These are phyloP conservation scores for Lagerstroemia speciosa DNA, from an alignment of 345 rosid genomes.

Conservation along the genomic window DNA sequence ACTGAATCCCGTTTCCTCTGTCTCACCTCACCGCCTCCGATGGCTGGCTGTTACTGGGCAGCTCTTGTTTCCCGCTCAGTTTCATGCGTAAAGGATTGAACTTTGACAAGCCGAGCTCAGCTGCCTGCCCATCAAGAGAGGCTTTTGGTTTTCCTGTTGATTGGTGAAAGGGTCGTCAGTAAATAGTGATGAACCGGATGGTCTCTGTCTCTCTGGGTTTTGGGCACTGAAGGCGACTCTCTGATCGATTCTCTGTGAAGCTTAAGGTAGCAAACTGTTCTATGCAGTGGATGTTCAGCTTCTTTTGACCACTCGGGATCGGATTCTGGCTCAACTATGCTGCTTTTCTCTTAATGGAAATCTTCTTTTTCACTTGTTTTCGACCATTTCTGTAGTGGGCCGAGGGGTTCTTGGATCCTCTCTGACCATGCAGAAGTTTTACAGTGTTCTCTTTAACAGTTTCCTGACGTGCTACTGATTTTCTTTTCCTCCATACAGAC, in stretches of 20 bases:
- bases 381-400: no score
- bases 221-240: neutral
- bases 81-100: neutral
- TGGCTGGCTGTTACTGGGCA: neutral
- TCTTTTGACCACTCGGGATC: no score
- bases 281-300: no score
- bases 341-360: neutral
- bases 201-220: slow-evolving; percentile 1
- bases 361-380: neutral
- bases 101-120: neutral
- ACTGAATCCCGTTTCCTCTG: neutral
- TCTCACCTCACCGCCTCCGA: neutral
- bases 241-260: neutral
- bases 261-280: neutral
- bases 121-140: neutral
- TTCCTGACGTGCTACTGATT: neutral
- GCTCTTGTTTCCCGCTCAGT: neutral
- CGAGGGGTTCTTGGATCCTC: no score
- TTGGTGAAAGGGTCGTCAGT: neutral
- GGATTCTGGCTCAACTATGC: no score
- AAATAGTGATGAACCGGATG: neutral
- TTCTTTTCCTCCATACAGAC: no score
- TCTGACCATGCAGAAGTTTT: neutral
- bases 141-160: neutral
- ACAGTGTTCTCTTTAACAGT: neutral